A percentile compares a stretch with the other conserved stretches of the same genome.
phyloP scores from a whole-genome alignment of 352 stramenopile genomes.

The Globisporangium heterothallicum region DNA sequence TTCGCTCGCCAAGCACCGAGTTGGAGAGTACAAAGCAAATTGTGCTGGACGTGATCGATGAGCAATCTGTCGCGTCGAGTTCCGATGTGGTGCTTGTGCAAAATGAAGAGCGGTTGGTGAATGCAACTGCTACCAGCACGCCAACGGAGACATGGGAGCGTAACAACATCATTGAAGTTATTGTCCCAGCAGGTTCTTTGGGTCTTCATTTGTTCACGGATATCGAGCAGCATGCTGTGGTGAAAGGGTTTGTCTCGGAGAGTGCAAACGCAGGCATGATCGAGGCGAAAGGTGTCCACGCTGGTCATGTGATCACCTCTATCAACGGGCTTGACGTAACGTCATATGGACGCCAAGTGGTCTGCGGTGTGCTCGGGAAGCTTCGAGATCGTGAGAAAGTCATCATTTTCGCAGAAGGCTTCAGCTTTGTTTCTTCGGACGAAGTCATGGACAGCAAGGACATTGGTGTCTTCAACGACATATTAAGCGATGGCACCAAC shows the following conservation, averaged over 20 bases:
- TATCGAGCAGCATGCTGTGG: slow-evolving; percentile 42
- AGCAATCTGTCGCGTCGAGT: slow-evolving; percentile 1
- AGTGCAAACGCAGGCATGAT: slow-evolving; percentile 33
- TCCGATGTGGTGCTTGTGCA: slow-evolving; percentile 12
- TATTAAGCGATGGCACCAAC: slow-evolving; percentile 12
- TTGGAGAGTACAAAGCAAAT: slow-evolving; percentile 28
- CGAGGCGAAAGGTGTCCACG: slow-evolving; percentile 22
- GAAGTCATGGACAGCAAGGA: slow-evolving; percentile 3
- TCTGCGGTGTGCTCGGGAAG: slow-evolving; percentile 48
- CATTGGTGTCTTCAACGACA: slow-evolving; percentile 8
- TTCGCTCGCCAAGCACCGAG: slow-evolving; percentile 12
- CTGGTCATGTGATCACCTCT: slow-evolving; percentile 33
- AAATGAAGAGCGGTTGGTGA: slow-evolving; percentile 8
- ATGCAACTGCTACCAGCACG: neutral
- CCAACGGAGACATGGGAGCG: slow-evolving; percentile 13
- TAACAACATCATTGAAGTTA: slow-evolving; percentile 29
- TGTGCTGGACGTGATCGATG: slow-evolving; percentile 16
- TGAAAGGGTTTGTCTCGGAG: slow-evolving; percentile 51
- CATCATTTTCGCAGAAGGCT: slow-evolving; percentile 43
- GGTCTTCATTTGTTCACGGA: slow-evolving; percentile 58
- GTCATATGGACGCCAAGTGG: slow-evolving; percentile 24
- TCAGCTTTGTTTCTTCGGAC: slow-evolving; percentile 12
- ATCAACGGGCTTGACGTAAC: slow-evolving; percentile 59
- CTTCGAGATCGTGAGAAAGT: slow-evolving; percentile 46
- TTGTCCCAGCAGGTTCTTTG: slow-evolving; percentile 38